Base-by-base conservation (phyloP, 2,329 filamentous ascomycete genomes). In the Didymella keratinophila region DNA sequence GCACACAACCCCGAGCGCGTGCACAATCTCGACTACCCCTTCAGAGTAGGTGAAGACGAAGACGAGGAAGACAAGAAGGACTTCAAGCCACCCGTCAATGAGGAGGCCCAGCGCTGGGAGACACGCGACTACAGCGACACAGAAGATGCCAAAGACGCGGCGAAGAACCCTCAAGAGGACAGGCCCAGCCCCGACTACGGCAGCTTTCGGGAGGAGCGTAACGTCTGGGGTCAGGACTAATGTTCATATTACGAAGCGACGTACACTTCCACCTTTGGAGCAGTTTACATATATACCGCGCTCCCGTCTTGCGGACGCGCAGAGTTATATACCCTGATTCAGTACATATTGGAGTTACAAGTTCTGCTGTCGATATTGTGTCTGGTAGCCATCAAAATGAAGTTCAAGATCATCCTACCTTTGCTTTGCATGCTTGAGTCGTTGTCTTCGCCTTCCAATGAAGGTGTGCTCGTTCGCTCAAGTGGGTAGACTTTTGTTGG, bases 91-190 rank as follows among this genome's bases (percentile, higher is more conserved):
- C 69, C 75, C 34, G 72, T 78, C 23, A 77, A 76, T 3, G 78
- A 80, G 54, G 80, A 82, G 60, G 78, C 78, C 12, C 63, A 64
- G 43, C 73, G 76, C 25, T 84, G 82, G 81, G 75, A 80, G 63
- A 65, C 58, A 12, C 70, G 76, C 52, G 66, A 78, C 41, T 70
- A 72, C 48, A 66, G 60, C 52, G 52, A 66, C n/a, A 63, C 61
- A 10, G 58, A 65, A 39, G 63, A 71, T 55, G 61, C 68, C 2
- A 41, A 67, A 12, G 59, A 63, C 16, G 49, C 52, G 18, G 56
- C 65, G 18, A 56, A 64, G 36, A 45, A 20, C 4, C 25, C 44
- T 3, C 39, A 34, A 9, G 44, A 68, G 25, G 55, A 68, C 28
- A 54, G 60, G 16, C 71, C 60, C 4, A 76, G 73, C 49, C 72